These are phyloP conservation scores for Protea cynaroides DNA, from an alignment of 164 flowering plant genomes.

Conservation along the genomic window DNA sequence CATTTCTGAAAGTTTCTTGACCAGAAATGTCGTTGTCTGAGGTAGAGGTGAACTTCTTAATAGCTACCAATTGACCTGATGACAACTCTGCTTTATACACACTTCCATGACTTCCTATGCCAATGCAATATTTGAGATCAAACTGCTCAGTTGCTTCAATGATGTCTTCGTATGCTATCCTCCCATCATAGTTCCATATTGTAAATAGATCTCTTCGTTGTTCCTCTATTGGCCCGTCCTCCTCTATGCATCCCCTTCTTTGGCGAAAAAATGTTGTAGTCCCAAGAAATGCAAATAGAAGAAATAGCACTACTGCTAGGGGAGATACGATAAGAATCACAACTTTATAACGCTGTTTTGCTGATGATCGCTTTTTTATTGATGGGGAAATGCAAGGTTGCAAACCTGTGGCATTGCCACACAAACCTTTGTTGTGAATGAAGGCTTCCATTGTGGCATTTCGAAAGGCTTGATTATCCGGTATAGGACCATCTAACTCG, in stretches of 20 bases:
- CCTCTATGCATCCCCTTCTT: background rate
- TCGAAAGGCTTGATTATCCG: conserved; percentile 1
- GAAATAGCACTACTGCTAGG: background rate
- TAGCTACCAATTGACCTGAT: conserved; percentile 4
- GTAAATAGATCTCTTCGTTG: background rate
- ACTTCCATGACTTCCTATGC: conserved; percentile 9
- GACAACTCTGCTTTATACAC: conserved; percentile 11
- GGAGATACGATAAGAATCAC: background rate
- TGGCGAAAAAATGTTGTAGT: background rate
- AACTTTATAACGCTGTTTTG: background rate
- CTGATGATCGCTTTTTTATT: no score
- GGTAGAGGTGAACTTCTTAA: conserved; percentile 5
- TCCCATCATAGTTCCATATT: background rate
- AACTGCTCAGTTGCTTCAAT: conserved; percentile 4
- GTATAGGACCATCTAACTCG: conserved; percentile 11
- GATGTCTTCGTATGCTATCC: conserved; percentile 1
- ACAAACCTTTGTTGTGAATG: conserved; percentile 10
- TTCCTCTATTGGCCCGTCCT: background rate
- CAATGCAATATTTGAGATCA: conserved; percentile 6
- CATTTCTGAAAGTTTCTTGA: conserved; percentile 1
- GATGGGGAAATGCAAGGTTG: background rate
- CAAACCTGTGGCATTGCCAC: conserved; percentile 13
- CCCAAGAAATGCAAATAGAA: conserved; percentile 1
- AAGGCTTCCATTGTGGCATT: background rate
- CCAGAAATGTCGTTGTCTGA: background rate